Evolutionary conservation across 2,329 filamentous ascomycete species (phyloP), one percentile per base, ranked within the genome.

Genomic region (Epichloe gansuensis): DNA sequence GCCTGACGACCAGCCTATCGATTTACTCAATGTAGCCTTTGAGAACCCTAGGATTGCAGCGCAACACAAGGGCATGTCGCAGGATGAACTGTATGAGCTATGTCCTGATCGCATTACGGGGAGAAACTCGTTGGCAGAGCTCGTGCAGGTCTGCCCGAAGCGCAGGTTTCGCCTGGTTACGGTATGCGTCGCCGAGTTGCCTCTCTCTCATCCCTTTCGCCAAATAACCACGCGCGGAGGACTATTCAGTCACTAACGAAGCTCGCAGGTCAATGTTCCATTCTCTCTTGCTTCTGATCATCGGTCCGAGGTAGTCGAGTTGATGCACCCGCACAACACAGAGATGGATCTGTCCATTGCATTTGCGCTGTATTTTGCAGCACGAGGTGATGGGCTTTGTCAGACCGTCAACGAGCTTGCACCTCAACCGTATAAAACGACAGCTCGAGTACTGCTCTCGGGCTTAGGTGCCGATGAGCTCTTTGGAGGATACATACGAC

Each of bases 341-440:
- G 93, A 98, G 68, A 98, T 98, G 93, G 93, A 98, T 62, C 75
- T 98, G 1, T 98, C 93, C 3, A 98, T 98, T 60, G 86, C 88
- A 0, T 85, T 80, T 60, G 93, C 93, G 0, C 75, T 98, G n/a
- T 97, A 96, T 67, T 98, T 98, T 71, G 90, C 93, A 5, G 84
- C 91, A 0, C 80, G 89, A 41, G 91, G 90, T 1, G 66, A 71
- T 49, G 88, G 85, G 0, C 58, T 66, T 17, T 71, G 75, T 41
- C 70, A 70, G 52, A 63, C 58, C 37, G 54, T 54, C 2, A 57
- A 61, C 28, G 54, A 61, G 21, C 4, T 2, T n/a, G 59, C 65
- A 3, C 52, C 60, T 0, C 45, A 59, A 5, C 58, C 65, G 0
- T 91, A 90, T 62, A 75, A 71, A 9, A 90, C 88, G 0, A 73